Conservation (phyloP, 495 filamentous ascomycete genomes). For the Xylaria acuta region DNA sequence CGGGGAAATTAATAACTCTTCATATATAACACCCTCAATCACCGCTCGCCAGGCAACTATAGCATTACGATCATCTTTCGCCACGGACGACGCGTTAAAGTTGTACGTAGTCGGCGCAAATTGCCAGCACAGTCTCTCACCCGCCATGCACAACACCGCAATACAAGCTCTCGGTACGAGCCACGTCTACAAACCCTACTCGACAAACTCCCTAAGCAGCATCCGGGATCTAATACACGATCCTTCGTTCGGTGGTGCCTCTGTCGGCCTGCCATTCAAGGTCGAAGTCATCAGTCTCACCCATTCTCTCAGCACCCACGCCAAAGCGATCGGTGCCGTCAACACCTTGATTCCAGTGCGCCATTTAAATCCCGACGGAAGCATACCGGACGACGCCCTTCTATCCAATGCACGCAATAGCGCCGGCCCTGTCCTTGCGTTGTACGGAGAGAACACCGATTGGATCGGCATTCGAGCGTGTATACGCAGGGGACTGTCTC, state of each 20-base stretch:
- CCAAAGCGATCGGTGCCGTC: conserved; percentile 74
- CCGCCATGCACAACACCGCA: conserved; percentile 78
- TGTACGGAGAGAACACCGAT: conserved; percentile 81
- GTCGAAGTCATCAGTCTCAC: conserved; percentile 69
- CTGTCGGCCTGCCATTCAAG: conserved; percentile 76
- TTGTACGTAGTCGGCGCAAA: conserved; percentile 75
- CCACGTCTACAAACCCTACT: conserved; percentile 67
- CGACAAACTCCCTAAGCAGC: conserved; percentile 63
- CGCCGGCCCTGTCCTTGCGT: conserved; percentile 66
- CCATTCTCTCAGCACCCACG: conserved; percentile 71
- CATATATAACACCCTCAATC: conserved; percentile 45
- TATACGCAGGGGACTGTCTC: conserved; percentile 72
- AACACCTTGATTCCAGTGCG: conserved; percentile 77
- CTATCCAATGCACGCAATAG: conserved; percentile 66
- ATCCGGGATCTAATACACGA: conserved; percentile 67
- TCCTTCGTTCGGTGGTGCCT: conserved; percentile 70
- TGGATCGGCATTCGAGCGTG: conserved; percentile 73
- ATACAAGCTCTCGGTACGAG: conserved; percentile 69
- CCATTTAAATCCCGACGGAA: conserved; percentile 60
- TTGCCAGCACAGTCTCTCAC: conserved; percentile 73
- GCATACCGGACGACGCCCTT: conserved; percentile 62
- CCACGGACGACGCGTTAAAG: conserved; percentile 62
- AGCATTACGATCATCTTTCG: conserved; percentile 58
- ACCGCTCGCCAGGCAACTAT: conserved; percentile 66
- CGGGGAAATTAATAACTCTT: conserved; percentile 30